Evolutionary conservation across 179 eudicot genomes (phyloP).

Genomic region (Corrigiola litoralis): DNA sequence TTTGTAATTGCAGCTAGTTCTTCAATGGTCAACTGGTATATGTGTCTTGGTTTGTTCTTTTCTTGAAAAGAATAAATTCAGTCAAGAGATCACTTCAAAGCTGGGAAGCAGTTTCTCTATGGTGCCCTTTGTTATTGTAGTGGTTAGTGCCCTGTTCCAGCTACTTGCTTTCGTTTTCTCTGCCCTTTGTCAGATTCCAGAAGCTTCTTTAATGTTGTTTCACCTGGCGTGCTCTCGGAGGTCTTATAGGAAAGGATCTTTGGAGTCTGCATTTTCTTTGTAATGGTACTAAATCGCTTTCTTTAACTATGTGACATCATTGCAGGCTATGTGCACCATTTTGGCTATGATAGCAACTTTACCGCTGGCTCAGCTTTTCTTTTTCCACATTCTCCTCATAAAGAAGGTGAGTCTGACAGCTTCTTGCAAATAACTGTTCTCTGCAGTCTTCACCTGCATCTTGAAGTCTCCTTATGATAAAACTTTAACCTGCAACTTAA

Average conservation of each 20-base stretch:
- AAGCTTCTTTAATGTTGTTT: neutral
- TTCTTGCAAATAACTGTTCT: neutral
- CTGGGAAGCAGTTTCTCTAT: slow-evolving; percentile 96
- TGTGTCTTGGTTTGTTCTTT: slow-evolving; percentile 75
- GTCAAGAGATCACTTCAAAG: slow-evolving; percentile 61
- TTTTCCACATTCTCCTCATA: slow-evolving; percentile 93
- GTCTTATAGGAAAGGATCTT: neutral
- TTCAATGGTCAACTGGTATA: slow-evolving; percentile 98
- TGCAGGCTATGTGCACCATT: slow-evolving; percentile 83
- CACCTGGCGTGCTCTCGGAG: neutral
- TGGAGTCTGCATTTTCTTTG: neutral
- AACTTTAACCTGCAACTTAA: too few relatives aligned
- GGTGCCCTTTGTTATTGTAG: slow-evolving; percentile 80
- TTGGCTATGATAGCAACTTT: slow-evolving; percentile 96
- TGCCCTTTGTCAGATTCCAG: neutral
- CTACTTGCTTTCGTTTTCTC: neutral
- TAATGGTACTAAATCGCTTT: neutral
- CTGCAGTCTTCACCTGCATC: too few relatives aligned
- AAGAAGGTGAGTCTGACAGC: slow-evolving; percentile 57
- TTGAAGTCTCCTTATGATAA: neutral
- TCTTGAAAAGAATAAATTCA: slow-evolving; percentile 73
- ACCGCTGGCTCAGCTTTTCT: slow-evolving; percentile 93
- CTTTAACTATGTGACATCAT: neutral
- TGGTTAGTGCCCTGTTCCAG: slow-evolving; percentile 49
- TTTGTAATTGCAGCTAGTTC: slow-evolving; percentile 81